Evolutionary conservation across 805 yeast genomes (phyloP), one percentile per base, ranked within the genome.

Genomic region (Myxozyma neglecta): DNA sequence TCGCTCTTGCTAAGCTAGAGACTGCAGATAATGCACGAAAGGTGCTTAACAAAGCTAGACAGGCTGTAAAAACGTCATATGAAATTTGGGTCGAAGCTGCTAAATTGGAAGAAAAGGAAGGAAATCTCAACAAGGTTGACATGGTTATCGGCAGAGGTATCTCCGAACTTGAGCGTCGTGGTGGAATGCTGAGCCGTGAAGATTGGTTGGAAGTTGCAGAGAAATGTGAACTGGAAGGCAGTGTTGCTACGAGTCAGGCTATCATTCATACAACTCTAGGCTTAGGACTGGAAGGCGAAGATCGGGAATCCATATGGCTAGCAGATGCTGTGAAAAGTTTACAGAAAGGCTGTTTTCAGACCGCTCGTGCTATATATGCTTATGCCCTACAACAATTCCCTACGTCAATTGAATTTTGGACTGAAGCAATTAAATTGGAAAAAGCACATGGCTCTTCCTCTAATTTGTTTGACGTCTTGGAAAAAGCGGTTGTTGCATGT

Each of bases 51-150:
- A 73, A 71, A 35, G 96, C 96, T 6, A 76, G 92, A 64, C 83
- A 83, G 57, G 70, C 73, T 0, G 71, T 87, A 13, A 79, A 80
- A 2, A 76, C 78, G 2, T 77, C 83, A 8, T 73, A 78, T 50
- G 77, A 77, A 39, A 78, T 90, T 1, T 90, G 96, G 93, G 74
- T 90, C 1, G 77, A 85, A 0, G 90, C 90, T 0, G 80, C 85
- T 0, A 82, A 85, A 65, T 70, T 90, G 13, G 96, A 90, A 72
- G 93, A 85, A 68, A 75, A 79, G 59, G 70, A 74, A 0, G 74
- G 77, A n/a, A 78, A 75, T n/a, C 55, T 37, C 6, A 59, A 61
- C 11, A 81, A 83, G 62, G 72, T 86, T 1, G 72, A 72, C 5
- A 79, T 78, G 69, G 68, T 88, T 68, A 69, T 87, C 59, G 73